A percentile compares a stretch with the other conserved stretches of the same genome.
These are phyloP conservation scores for Botrytis tulipae DNA, from an alignment of 2,329 filamentous ascomycete species.

Conservation along the genomic window DNA sequence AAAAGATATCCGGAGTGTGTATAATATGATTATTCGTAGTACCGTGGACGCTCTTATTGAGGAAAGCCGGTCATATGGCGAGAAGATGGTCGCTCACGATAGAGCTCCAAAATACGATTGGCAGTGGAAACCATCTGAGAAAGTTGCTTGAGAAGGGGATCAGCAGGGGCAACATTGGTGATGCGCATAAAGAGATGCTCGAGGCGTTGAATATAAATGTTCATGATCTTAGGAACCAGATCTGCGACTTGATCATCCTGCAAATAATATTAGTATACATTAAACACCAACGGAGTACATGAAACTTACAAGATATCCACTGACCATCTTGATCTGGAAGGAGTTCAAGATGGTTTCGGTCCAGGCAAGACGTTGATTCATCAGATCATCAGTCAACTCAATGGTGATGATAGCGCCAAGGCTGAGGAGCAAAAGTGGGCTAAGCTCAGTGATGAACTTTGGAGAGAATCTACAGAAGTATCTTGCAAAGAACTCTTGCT, in stretches of 20 bases:
- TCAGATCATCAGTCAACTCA: conserved; percentile 51
- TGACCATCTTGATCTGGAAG: conserved; percentile 41
- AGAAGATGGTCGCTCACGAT: conserved; percentile 22
- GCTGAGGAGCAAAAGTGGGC: conserved; percentile 61
- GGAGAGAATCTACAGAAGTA: conserved; percentile 53
- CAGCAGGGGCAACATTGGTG: conserved; percentile 47
- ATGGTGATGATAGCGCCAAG: conserved; percentile 63
- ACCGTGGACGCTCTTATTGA: not conserved
- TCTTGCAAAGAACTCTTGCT: conserved; percentile 61
- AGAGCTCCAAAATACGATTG: conserved; percentile 37
- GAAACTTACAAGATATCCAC: conserved; percentile 39
- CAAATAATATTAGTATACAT: conserved; percentile 33
- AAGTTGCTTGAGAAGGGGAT: conserved; percentile 50
- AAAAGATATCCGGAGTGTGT: conserved; percentile 7
- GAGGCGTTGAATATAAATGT: conserved; percentile 51
- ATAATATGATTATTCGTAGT: conserved; percentile 1
- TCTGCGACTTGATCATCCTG: conserved; percentile 55
- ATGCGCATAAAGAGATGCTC: conserved; percentile 54
- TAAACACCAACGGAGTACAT: not conserved
- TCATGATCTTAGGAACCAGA: conserved; percentile 57
- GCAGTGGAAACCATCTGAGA: conserved; percentile 43
- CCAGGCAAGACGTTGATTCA: conserved; percentile 58
- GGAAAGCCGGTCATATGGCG: conserved; percentile 13
- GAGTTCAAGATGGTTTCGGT: conserved; percentile 58
- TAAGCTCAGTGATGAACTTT: conserved; percentile 54